Percentiles rank a stretch among this genome's conserved stretches.
Evolutionary conservation across 305 asterid genomes (phyloP).

Genomic region (Solanum hybrid): DNA sequence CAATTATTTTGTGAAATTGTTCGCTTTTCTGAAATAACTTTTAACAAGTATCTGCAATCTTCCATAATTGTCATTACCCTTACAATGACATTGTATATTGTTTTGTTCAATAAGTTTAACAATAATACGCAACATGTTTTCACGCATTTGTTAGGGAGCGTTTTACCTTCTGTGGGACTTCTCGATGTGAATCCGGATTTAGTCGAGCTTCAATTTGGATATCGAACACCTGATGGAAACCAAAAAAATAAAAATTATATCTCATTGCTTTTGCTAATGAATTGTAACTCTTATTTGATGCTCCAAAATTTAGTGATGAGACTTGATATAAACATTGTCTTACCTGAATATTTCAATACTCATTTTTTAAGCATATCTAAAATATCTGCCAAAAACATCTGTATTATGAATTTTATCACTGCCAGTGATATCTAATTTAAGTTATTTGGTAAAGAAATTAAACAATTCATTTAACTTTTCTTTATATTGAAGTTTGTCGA

Average conservation of each 20-base stretch:
- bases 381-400: neutral
- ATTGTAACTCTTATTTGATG: neutral
- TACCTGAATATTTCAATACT: neutral
- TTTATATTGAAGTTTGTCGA: neutral
- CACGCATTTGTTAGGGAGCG: neutral
- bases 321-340: neutral
- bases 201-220: too few relatives aligned
- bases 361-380: neutral
- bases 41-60: neutral
- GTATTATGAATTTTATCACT: neutral
- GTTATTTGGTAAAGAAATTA: neutral
- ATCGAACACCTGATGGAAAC: too few relatives aligned
- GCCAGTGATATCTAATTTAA: neutral
- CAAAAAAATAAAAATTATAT: neutral
- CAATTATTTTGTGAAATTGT: neutral
- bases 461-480: neutral
- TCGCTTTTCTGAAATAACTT: neutral
- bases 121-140: neutral
- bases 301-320: neutral
- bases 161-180: too few relatives aligned
- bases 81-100: neutral
- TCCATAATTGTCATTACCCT: neutral
- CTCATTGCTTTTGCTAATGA: neutral
- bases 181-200: too few relatives aligned
- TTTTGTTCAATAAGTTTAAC: neutral